phyloP scores from a whole-genome alignment of 2,329 filamentous ascomycete species.

The Venturiaceae sp. region DNA sequence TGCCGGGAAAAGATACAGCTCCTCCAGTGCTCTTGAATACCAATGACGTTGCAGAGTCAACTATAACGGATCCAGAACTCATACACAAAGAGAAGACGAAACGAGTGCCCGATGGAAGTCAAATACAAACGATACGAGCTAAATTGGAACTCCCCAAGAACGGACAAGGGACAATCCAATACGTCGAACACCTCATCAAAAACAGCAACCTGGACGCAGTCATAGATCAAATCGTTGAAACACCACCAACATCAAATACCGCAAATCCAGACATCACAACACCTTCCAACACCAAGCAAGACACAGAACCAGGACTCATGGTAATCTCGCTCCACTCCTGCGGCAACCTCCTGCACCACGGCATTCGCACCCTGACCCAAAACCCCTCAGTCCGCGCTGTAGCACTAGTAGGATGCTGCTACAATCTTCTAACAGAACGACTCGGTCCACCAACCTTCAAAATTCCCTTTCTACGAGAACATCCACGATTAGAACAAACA shows the following conservation, averaged over 20 bases:
- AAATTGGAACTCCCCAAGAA: constrained; percentile 37
- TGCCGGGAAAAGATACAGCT: not conserved
- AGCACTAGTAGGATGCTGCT: constrained; percentile 95
- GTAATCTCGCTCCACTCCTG: constrained; percentile 95
- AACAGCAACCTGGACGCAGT: constrained; percentile 63
- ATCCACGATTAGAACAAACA: constrained; percentile 57
- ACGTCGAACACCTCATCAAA: constrained; percentile 64
- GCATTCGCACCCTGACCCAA: constrained; percentile 72
- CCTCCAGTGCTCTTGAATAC: not conserved
- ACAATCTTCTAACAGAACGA: constrained; percentile 89
- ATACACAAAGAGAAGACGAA: not conserved
- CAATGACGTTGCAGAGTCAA: not conserved
- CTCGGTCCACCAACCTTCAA: constrained; percentile 83
- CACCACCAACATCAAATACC: not conserved
- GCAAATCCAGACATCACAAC: too few relatives aligned
- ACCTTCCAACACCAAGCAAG: constrained; percentile 12
- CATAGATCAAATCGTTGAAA: constrained; percentile 45
- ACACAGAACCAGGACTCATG: constrained; percentile 49
- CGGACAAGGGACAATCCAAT: constrained; percentile 63
- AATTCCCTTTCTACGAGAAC: constrained; percentile 63
- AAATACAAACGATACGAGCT: constrained; percentile 10
- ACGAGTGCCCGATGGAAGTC: not conserved
- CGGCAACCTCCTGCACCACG: constrained; percentile 93
- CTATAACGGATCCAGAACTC: not conserved
- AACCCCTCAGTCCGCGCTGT: constrained; percentile 83